phyloP scores from a whole-genome alignment of 805 yeast species.

The Wickerhamomyces bisporus region DNA sequence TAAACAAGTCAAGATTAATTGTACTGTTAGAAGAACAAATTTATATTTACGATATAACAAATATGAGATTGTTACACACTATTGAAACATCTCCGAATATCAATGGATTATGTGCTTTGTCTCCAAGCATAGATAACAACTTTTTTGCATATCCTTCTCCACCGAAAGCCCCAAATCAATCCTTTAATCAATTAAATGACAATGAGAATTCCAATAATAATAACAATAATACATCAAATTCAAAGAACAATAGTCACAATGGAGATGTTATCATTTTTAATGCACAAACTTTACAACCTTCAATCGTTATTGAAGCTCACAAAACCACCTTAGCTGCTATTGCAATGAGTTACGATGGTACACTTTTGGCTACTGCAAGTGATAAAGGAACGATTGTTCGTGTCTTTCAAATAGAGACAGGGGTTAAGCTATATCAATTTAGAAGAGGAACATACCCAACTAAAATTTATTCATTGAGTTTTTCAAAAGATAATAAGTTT shows the following conservation, averaged over 20 bases:
- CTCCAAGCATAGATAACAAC: constrained; percentile 45
- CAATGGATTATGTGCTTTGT: constrained; percentile 57
- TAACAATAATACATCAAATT: constrained; percentile 2
- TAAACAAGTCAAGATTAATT: constrained; percentile 60
- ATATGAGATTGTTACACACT: constrained; percentile 58
- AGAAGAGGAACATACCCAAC: constrained; percentile 85
- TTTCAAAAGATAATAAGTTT: constrained; percentile 63
- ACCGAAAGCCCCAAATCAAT: constrained; percentile 43
- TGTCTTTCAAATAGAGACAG: constrained; percentile 60
- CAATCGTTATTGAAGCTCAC: constrained; percentile 70
- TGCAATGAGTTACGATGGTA: constrained; percentile 59
- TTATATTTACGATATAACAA: constrained; percentile 66
- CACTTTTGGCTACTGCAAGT: constrained; percentile 65
- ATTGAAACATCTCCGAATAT: constrained; percentile 44
- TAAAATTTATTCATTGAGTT: constrained; percentile 66
- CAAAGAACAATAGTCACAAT: constrained; percentile 24
- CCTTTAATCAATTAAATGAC: constrained; percentile 2
- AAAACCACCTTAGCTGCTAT: constrained; percentile 63
- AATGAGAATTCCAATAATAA: constrained; percentile 4
- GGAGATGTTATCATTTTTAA: constrained; percentile 72
- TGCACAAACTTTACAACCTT: constrained; percentile 53
- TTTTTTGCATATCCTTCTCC: constrained; percentile 74
- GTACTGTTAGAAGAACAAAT: constrained; percentile 62
- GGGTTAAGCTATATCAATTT: constrained; percentile 60
- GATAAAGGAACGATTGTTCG: constrained; percentile 75